Base-by-base conservation (phyloP, 495 filamentous ascomycete genomes). In the Margaritispora aquatica region DNA sequence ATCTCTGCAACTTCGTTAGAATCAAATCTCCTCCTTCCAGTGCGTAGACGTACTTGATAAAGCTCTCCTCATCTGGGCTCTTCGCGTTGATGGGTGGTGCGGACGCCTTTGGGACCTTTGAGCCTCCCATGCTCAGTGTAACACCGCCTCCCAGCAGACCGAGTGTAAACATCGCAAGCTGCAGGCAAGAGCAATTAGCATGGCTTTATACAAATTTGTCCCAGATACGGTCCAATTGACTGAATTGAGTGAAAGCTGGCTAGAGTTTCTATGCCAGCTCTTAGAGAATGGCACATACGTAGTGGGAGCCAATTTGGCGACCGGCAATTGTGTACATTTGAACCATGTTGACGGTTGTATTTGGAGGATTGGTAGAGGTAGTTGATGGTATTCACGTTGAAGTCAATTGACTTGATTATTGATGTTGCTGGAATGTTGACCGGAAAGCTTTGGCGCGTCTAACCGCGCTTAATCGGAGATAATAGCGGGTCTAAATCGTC, bases 51-150 rank as follows among this genome's bases (percentile, higher is more conserved):
- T 84, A 97, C 93, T 96, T 90, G 80, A 98, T 94, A 77, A 97
- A 98, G 66, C 86, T 85, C 79, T 95, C 92, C 82, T 98, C 93
- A 70, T 97, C 93, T 70, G 90, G 87, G 77, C 85, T 92, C 59
- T 78, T 76, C 47, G 93, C 92, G 73, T 92, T 87, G 79, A 96
- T 90, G 26, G 90, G 88, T 57, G 93, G 93, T 59, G 82, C 81
- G 68, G 71, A 73, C 19, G 66, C 65, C 62, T 54, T 80, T 64
- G 73, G 84, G 74, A 75, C 85, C 84, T 73, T 82, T 66, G 80
- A 75, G 64, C 90, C 88, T 57, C 85, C 69, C 64, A 78, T 68
- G 27, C 80, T 73, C 55, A 80, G 63, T 51, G 73, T 84, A 60
- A 71, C 68, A 58, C 80, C 80, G 66, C 76, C 82, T 69, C 87